These are phyloP conservation scores for Dactylorhiza incarnata DNA, from an alignment of 106 monocot species.

Conservation along the genomic window DNA sequence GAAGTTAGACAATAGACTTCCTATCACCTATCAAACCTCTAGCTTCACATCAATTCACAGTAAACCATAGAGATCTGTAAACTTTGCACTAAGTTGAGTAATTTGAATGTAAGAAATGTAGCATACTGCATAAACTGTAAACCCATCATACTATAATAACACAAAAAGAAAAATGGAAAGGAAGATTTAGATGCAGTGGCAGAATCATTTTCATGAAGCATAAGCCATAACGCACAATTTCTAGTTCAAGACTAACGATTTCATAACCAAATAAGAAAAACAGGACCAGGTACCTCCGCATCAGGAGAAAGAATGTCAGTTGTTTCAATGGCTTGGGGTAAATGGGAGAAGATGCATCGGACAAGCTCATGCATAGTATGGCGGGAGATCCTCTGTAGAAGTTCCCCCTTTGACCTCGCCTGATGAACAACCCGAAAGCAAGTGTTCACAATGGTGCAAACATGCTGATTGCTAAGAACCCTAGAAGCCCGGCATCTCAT, in stretches of 20 bases:
- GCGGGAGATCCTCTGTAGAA: constrained; percentile 65
- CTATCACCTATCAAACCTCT: no score
- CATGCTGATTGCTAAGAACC: constrained; percentile 57
- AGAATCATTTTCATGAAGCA: neutral
- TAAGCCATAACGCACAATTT: neutral
- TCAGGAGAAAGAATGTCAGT: neutral
- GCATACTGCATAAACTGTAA: no score
- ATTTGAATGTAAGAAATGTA: no score
- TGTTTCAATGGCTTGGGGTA: constrained; percentile 21
- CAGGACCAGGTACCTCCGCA: constrained; percentile 20
- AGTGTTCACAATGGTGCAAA: constrained; percentile 67
- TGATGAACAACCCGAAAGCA: constrained; percentile 78
- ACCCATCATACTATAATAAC: neutral
- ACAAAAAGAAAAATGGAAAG: neutral
- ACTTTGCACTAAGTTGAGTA: no score
- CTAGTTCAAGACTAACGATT: neutral
- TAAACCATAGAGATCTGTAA: no score
- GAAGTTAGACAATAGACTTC: no score
- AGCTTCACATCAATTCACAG: no score
- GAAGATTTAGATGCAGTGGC: neutral
- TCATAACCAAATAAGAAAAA: neutral
- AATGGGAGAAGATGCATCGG: constrained; percentile 43
- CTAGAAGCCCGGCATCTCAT: constrained; percentile 48
- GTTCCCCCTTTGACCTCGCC: constrained; percentile 65
- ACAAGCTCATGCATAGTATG: constrained; percentile 77